A percentile compares a stretch with the other conserved stretches of the same genome.
Evolutionary conservation across 805 yeast species (phyloP).

Genomic region (Kluyveromyces siamensis): DNA sequence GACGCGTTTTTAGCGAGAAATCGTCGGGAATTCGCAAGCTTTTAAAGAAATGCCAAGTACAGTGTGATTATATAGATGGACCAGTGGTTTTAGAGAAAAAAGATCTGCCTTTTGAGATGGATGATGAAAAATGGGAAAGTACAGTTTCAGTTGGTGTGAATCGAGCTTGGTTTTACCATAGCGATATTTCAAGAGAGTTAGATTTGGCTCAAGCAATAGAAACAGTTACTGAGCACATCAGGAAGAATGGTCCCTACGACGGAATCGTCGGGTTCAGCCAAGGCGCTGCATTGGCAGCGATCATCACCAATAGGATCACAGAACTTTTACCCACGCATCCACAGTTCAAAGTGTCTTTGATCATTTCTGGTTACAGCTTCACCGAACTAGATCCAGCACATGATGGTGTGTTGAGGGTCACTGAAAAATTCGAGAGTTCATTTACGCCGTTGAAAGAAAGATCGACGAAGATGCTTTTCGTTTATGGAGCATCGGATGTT

Average conservation of each 20-base stretch:
- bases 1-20: constrained; percentile 75
- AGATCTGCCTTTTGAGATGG: constrained; percentile 67
- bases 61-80: constrained; percentile 70
- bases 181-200: constrained; percentile 37
- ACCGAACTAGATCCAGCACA: constrained; percentile 32
- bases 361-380: constrained; percentile 61
- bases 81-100: constrained; percentile 57
- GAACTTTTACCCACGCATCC: constrained; percentile 39
- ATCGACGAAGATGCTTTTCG: constrained; percentile 49
- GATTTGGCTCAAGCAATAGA: constrained; percentile 45
- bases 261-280: constrained; percentile 91
- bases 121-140: constrained; percentile 41
- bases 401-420: constrained; percentile 28
- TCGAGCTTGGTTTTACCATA: constrained; percentile 72
- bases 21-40: constrained; percentile 82
- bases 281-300: constrained; percentile 83
- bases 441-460: constrained; percentile 28
- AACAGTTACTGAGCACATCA: constrained; percentile 40
- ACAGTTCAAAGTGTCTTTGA: constrained; percentile 58
- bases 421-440: constrained; percentile 26
- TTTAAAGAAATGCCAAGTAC: constrained; percentile 53
- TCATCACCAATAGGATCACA: constrained; percentile 52
- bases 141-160: constrained; percentile 38
- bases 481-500: constrained; percentile 80
- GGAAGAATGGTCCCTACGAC: constrained; percentile 69